Base-by-base conservation (phyloP, 106 monocot species). In the Iris macrosiphon region DNA sequence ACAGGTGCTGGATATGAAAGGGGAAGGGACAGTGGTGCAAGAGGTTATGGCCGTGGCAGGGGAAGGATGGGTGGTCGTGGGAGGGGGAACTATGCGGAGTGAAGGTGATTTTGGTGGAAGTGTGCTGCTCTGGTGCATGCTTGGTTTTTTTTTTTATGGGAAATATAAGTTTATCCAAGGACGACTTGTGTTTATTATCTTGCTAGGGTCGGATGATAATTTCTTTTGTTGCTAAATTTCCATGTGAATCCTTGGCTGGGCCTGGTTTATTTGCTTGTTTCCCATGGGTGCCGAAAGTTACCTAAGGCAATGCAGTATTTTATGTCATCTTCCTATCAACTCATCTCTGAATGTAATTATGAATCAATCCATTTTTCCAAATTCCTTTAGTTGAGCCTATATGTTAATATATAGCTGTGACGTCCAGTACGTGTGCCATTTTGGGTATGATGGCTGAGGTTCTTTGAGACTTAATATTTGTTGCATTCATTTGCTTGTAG, bases 31-130 rank as follows among this genome's bases (percentile, higher is more conserved):
- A 68, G 57, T 22, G 67, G 80, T 40, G 80, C 77, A 23, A 58
- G 90, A 59, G 90, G 83, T 27, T 80, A 78, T 72, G 64, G 25
- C 11, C 87, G 93, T 33, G 93, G 66, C 1, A 59, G 93, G 48
- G 87, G 87, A 17, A 72, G 86, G 71, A 69, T 74, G 60, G 82
- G 69, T 9, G 64, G 57, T 19, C 67, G 87, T 45, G 87, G 83
- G 3, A 75, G 83, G 59, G 83, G 68, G 19, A 80, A 63, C 40
- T 57, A 70, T 40, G 58, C 19, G 32, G 69, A 65, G 29, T 43
- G 40, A 42, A 16, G 32, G 2, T 35, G 21, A 35, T 39, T 35
- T 23, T 49, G 49, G 11, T 58, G 40, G 29, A 31, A 40, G 26
- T 43, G 31, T 56, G 55, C 52, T 60, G 38, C 24, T 45, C 25